Percentiles rank a stretch among this genome's conserved stretches.
Conservation (phyloP, 2,329 filamentous ascomycete genomes). For the Pseudogymnoascus sp. region DNA sequence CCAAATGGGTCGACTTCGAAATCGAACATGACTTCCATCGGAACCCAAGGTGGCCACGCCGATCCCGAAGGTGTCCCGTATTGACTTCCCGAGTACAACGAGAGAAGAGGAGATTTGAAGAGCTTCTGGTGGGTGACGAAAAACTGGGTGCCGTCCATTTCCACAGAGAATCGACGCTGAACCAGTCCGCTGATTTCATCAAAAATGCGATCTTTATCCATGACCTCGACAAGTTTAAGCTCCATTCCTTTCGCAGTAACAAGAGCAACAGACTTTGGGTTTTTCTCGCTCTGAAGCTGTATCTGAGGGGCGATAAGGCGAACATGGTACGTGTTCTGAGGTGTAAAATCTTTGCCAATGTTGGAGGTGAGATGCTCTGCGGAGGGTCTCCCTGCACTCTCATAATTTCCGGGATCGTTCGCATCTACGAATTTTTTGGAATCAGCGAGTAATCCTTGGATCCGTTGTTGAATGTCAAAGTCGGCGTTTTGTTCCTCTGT, state of each 20-base stretch:
- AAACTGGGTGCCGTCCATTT: constrained; percentile 97
- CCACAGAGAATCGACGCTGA: constrained; percentile 84
- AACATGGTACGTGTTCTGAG: constrained; percentile 90
- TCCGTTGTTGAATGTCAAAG: constrained; percentile 69
- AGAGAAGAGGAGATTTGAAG: constrained; percentile 74
- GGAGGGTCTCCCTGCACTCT: constrained; percentile 30
- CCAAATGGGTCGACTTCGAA: constrained; percentile 90
- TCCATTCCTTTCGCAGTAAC: constrained; percentile 97
- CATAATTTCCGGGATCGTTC: constrained; percentile 41
- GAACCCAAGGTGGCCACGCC: constrained; percentile 96
- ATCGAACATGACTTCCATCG: constrained; percentile 97
- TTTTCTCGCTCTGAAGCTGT: constrained; percentile 96
- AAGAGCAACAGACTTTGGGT: constrained; percentile 92
- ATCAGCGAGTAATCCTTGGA: constrained; percentile 77
- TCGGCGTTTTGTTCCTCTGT: constrained; percentile 34
- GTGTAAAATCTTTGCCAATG: constrained; percentile 78
- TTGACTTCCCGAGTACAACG: constrained; percentile 87
- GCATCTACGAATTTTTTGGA: constrained; percentile 73
- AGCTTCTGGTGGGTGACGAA: constrained; percentile 94
- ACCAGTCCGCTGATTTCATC: constrained; percentile 93
- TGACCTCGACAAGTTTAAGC: constrained; percentile 92
- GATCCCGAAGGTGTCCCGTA: constrained; percentile 81
- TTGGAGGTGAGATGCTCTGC: constrained; percentile 62
- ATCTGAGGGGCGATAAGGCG: constrained; percentile 95
- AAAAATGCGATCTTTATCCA: constrained; percentile 88